Conservation (phyloP, 2,329 filamentous ascomycete genomes). For the Trichophyton benhamiae region DNA sequence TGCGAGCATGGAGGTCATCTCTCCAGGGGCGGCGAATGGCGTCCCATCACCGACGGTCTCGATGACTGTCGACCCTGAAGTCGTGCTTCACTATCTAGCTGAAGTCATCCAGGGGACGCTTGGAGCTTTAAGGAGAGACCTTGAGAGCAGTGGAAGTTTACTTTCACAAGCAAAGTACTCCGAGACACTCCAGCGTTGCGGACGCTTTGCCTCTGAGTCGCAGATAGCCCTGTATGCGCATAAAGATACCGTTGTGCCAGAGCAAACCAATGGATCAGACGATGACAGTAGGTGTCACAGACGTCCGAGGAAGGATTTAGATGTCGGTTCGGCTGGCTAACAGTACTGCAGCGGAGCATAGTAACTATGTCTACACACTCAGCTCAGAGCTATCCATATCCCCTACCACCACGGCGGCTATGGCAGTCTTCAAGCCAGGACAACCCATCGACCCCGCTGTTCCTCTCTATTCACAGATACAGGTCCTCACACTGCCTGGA, state of each 20-base stretch:
- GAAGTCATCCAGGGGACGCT: constrained; percentile 61
- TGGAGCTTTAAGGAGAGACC: constrained; percentile 62
- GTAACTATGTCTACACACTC: constrained; percentile 61
- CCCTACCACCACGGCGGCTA: constrained; percentile 64
- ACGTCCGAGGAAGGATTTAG: neutral
- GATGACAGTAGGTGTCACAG: constrained; percentile 28
- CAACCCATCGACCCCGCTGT: constrained; percentile 72
- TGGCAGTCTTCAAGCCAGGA: constrained; percentile 81
- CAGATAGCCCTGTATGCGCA: constrained; percentile 84
- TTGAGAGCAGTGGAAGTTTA: constrained; percentile 70
- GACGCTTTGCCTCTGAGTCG: constrained; percentile 76
- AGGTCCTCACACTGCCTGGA: constrained; percentile 83
- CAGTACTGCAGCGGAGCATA: constrained; percentile 17
- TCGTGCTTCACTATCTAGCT: constrained; percentile 59
- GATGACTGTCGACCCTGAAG: constrained; percentile 48
- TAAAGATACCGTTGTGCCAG: constrained; percentile 44
- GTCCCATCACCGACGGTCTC: constrained; percentile 9
- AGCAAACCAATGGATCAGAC: constrained; percentile 30
- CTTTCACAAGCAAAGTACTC: constrained; percentile 58
- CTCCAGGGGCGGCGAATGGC: constrained; percentile 16
- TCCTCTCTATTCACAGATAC: constrained; percentile 76
- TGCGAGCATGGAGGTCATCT: constrained; percentile 16
- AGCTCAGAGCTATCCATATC: constrained; percentile 66
- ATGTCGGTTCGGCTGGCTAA: neutral
- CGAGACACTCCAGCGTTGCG: constrained; percentile 78